phyloP scores from a whole-genome alignment of 805 yeast species.

The Lipomyces japonicus region DNA sequence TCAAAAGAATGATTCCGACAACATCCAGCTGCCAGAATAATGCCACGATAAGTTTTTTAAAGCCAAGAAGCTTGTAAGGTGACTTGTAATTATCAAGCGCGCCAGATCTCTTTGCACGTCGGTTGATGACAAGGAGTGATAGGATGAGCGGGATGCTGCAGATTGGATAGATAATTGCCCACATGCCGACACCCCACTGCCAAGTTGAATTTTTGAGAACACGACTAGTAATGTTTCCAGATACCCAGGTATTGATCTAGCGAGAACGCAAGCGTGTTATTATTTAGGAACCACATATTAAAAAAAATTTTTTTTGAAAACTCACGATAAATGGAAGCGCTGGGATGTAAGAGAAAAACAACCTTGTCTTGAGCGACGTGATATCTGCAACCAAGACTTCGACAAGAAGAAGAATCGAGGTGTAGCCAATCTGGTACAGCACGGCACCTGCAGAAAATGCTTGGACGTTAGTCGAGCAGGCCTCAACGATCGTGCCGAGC shows the following conservation, averaged over 20 bases:
- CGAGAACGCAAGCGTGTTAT: no score
- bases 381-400: slow-evolving; percentile 62
- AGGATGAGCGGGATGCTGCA: slow-evolving; percentile 57
- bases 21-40: slow-evolving; percentile 62
- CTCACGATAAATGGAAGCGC: slow-evolving; percentile 67
- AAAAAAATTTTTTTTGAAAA: no score
- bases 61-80: slow-evolving; percentile 40
- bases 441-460: slow-evolving; percentile 65
- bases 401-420: slow-evolving; percentile 57
- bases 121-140: slow-evolving; percentile 53
- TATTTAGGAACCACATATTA: no score
- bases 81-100: slow-evolving; percentile 43
- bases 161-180: slow-evolving; percentile 73
- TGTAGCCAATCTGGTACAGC: slow-evolving; percentile 53
- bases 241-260: slow-evolving; percentile 77
- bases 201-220: slow-evolving; percentile 38
- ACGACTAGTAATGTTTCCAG: slow-evolving; percentile 50
- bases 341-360: slow-evolving; percentile 60
- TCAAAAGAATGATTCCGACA: slow-evolving; percentile 55
- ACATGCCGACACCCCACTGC: slow-evolving; percentile 77
- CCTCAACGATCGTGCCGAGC: slow-evolving; percentile 61
- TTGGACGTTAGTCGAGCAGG: slow-evolving; percentile 55
- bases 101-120: slow-evolving; percentile 43
- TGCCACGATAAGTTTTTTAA: slow-evolving; percentile 24
- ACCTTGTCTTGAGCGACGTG: slow-evolving; percentile 68